Conservation (phyloP, 371 early-diverging fungal species). For the Circinella minor region DNA sequence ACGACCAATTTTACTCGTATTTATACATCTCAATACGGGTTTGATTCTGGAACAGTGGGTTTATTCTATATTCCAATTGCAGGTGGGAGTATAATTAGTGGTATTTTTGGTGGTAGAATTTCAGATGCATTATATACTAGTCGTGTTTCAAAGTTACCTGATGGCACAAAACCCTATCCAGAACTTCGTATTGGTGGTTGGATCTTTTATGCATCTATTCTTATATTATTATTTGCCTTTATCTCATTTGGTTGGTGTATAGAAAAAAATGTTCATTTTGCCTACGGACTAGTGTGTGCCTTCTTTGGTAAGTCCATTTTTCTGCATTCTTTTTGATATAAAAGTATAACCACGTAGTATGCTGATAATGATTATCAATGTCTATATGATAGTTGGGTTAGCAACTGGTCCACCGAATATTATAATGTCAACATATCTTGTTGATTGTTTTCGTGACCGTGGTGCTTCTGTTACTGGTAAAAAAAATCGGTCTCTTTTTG, state of each 20-base stretch:
- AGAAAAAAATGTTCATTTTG: constrained; percentile 42
- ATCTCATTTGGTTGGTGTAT: constrained; percentile 48
- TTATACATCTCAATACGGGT: constrained; percentile 37
- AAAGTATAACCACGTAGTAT: too few relatives aligned
- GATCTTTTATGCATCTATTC: constrained; percentile 24
- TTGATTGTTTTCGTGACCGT: constrained; percentile 41
- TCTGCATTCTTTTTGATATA: too few relatives aligned
- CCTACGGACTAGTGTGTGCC: constrained; percentile 40
- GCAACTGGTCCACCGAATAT: constrained; percentile 37
- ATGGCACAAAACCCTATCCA: constrained; percentile 23
- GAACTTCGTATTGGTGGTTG: constrained; percentile 42
- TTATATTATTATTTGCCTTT: constrained; percentile 24
- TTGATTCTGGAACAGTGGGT: constrained; percentile 36
- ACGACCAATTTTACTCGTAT: constrained; percentile 41
- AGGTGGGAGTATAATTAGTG: constrained; percentile 36
- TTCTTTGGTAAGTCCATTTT: constrained; percentile 33
- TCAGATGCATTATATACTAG: constrained; percentile 36
- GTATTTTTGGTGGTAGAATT: constrained; percentile 38
- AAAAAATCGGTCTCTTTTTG: too few relatives aligned
- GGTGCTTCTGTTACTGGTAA: constrained; percentile 50
- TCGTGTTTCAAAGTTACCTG: constrained; percentile 24
- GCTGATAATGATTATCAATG: too few relatives aligned
- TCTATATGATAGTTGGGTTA: constrained; percentile 31
- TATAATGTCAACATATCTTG: constrained; percentile 39
- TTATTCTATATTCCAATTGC: constrained; percentile 41